Evolutionary conservation across 768 basidiomycete species (phyloP), one percentile per base, ranked within the genome.

Genomic region (Glaciozyma martinii): DNA sequence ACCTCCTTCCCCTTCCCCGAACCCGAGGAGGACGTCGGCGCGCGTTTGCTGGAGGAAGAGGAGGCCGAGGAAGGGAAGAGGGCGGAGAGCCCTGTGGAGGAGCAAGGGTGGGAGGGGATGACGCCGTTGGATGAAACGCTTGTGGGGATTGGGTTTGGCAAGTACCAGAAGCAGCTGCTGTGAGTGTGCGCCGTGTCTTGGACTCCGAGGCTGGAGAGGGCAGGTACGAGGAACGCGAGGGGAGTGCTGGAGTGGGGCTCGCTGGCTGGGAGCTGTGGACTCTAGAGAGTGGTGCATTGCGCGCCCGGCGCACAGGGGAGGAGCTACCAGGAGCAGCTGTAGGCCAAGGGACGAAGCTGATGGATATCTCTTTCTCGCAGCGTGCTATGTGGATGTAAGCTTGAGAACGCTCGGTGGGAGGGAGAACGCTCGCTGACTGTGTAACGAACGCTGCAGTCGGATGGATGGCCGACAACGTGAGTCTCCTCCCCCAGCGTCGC

Each of bases 391-490:
- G 90, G 90, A 52, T 88, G 90, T 90, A 78, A 75, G 88, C 1
- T n/a, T 52, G 29, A 29, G 13, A 7, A 16, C 13, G 42, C 44
- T 23, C 4, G 29, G 18, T 46, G 8, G 1, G 21, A 18, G 50
- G n/a, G 23, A 12, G 64, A n/a, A 27, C 32, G 40, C 40, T 47
- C 33, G 29, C 21, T 44, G 32, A 44, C 61, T 33, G 33, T 54
- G 47, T 53, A 25, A 55, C 43, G 42, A 50, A 44, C 18, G 61
- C 33, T 29, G 42, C 63, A 70, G 50, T 72, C 89, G 91, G 90
- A 37, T 94, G 91, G 91, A 80, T 90, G 81, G 90, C 90, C 60
- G 90, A 94, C 77, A 93, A 93, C 76, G 90, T 91, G 74, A 74
- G 81, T 13, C 72, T 7, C 15, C 55, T 54, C 33, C 58, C 63